Conservation (phyloP, 257 asterid genomes). For the Gynochthodes officinalis region DNA sequence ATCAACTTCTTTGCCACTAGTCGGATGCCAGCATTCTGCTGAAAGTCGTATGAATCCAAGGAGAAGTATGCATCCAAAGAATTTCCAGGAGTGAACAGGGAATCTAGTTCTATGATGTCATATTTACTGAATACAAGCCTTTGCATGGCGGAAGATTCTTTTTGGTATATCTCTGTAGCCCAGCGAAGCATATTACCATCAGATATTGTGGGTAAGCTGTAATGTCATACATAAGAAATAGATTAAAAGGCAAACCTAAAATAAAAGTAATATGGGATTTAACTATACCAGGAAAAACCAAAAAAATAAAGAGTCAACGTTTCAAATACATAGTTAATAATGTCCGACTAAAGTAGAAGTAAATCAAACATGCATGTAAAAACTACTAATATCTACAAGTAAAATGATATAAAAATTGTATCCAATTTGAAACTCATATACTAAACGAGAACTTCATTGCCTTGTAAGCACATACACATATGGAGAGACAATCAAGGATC, state of each 20-base stretch:
- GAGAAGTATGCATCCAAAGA: conserved; percentile 73
- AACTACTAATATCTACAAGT: too few relatives aligned
- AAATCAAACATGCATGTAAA: neutral
- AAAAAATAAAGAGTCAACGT: neutral
- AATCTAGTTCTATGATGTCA: conserved; percentile 51
- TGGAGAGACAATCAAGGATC: neutral
- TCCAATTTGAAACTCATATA: too few relatives aligned
- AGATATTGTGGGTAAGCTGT: conserved; percentile 62
- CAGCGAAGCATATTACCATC: conserved; percentile 51
- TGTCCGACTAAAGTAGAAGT: neutral
- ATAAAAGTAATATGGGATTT: neutral
- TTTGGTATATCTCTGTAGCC: conserved; percentile 69
- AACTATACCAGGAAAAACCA: neutral
- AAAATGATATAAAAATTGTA: too few relatives aligned
- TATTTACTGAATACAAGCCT: conserved; percentile 54
- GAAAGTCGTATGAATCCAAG: conserved; percentile 66
- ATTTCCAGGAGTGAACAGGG: conserved; percentile 53
- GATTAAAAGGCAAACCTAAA: conserved; percentile 5
- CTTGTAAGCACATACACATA: too few relatives aligned
- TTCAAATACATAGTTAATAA: neutral
- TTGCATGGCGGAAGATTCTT: conserved; percentile 47
- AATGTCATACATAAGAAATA: conserved; percentile 12
- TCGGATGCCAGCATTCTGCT: conserved; percentile 77
- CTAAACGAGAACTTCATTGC: too few relatives aligned
- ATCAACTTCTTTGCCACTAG: conserved; percentile 69